Conservation (phyloP, 371 early-diverging fungal species). For the Mucor irregularis region DNA sequence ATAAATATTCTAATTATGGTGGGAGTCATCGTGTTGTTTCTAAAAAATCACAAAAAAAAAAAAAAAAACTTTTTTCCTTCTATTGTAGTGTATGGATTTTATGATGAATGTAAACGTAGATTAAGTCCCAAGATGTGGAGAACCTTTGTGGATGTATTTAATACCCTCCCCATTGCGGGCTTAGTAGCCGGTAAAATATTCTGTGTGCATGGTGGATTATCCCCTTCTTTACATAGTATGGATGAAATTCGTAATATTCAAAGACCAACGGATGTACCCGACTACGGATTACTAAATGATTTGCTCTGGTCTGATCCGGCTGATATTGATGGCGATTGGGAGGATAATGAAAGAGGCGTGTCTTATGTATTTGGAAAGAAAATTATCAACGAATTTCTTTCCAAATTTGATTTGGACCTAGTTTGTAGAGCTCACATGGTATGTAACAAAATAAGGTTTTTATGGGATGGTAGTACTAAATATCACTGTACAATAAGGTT, state of each 20-base stretch:
- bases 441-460: neutral
- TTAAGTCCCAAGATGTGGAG: slow-evolving; percentile 95
- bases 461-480: no score
- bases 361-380: slow-evolving; percentile 91
- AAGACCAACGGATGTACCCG: slow-evolving; percentile 97
- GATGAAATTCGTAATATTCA: slow-evolving; percentile 91
- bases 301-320: slow-evolving; percentile 92
- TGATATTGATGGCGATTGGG: slow-evolving; percentile 81
- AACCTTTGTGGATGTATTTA: slow-evolving; percentile 97
- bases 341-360: slow-evolving; percentile 98
- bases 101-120: slow-evolving; percentile 99
- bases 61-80: slow-evolving; percentile 50
- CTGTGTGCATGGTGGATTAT: slow-evolving; percentile 92
- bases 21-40: no score
- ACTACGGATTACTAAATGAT: slow-evolving; percentile 81
- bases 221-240: slow-evolving; percentile 83
- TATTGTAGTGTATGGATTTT: slow-evolving; percentile 94
- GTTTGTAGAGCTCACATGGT: slow-evolving; percentile 98
- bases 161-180: slow-evolving; percentile 96
- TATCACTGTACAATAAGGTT: no score
- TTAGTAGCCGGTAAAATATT: slow-evolving; percentile 97
- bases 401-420: slow-evolving; percentile 84
- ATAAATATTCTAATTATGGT: no score
- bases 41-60: no score
- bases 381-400: slow-evolving; percentile 85